Percentiles rank a stretch among this genome's conserved stretches.
phyloP scores from a whole-genome alignment of 805 yeast species.

The Yarrowia phangngaensis region DNA sequence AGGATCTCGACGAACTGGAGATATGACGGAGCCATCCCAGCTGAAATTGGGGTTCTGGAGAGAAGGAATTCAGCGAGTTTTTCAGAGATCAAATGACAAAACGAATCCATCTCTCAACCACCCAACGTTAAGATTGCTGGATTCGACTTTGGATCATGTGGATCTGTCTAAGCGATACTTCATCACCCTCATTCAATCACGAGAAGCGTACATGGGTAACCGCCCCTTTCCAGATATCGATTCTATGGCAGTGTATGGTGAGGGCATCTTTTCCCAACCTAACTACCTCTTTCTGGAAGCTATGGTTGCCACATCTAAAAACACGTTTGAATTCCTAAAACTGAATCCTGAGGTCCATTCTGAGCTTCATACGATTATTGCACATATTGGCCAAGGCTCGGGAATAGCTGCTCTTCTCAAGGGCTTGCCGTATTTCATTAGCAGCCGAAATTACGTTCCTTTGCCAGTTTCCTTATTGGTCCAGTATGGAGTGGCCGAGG shows the following conservation, averaged over 20 bases:
- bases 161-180: conserved; percentile 55
- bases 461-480: conserved; percentile 63
- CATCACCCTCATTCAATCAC: conserved; percentile 56
- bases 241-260: conserved; percentile 70
- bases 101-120: conserved; percentile 28
- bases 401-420: conserved; percentile 63
- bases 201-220: conserved; percentile 51
- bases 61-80: conserved; percentile 51
- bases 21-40: conserved; percentile 35
- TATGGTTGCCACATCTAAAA: conserved; percentile 54
- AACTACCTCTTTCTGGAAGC: conserved; percentile 63
- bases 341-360: conserved; percentile 45
- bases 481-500: conserved; percentile 56
- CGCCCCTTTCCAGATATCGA: conserved; percentile 49
- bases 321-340: conserved; percentile 49
- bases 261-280: conserved; percentile 71
- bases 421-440: conserved; percentile 57
- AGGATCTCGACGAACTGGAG: conserved; percentile 36
- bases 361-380: conserved; percentile 56
- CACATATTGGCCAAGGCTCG: conserved; percentile 80
- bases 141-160: conserved; percentile 47
- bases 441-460: conserved; percentile 48
- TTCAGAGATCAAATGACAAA: conserved; percentile 34
- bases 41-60: conserved; percentile 74
- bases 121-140: conserved; percentile 59